These are phyloP conservation scores for Candida maris DNA, from an alignment of 805 yeast species.

Conservation along the genomic window DNA sequence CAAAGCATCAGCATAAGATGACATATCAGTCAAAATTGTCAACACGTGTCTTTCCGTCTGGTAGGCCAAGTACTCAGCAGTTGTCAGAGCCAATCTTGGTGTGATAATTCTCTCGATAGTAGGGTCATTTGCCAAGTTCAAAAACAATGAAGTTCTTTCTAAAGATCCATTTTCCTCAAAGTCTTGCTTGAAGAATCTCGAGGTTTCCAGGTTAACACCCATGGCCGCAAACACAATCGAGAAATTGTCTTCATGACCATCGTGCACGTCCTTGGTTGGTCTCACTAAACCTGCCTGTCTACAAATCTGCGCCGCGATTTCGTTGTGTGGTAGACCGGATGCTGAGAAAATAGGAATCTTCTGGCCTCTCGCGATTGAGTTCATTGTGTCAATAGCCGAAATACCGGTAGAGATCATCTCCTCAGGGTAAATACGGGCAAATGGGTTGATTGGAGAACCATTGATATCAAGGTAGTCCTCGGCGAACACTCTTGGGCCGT, in stretches of 20 bases:
- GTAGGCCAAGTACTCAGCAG: constrained; percentile 97
- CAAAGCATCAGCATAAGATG: constrained; percentile 98
- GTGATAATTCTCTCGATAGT: constrained; percentile 99
- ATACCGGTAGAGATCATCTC: constrained; percentile 99
- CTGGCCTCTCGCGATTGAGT: constrained; percentile 99
- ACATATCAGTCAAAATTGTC: constrained; percentile 98
- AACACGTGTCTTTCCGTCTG: constrained; percentile 99
- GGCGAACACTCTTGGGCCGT: constrained; percentile 97
- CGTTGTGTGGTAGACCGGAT: constrained; percentile 98
- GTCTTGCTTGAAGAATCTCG: constrained; percentile 98
- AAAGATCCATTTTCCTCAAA: constrained; percentile 98
- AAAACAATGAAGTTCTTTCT: constrained; percentile 95
- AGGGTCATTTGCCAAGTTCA: constrained; percentile 98
- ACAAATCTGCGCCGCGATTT: constrained; percentile 99
- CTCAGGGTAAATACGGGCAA: constrained; percentile 97
- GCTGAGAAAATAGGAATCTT: constrained; percentile 99
- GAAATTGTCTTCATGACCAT: constrained; percentile 99
- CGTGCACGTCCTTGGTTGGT: constrained; percentile 99
- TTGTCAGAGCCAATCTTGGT: constrained; percentile 97
- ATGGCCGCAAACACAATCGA: constrained; percentile 98
- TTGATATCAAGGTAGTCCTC: constrained; percentile 98
- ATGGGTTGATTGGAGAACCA: constrained; percentile 98
- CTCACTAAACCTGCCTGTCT: constrained; percentile 99
- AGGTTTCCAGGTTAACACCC: constrained; percentile 99
- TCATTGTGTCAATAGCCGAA: constrained; percentile 98